Evolutionary conservation across 305 asterid genomes (phyloP), one percentile per base, ranked within the genome.

Genomic region (Solanum hybrid): DNA sequence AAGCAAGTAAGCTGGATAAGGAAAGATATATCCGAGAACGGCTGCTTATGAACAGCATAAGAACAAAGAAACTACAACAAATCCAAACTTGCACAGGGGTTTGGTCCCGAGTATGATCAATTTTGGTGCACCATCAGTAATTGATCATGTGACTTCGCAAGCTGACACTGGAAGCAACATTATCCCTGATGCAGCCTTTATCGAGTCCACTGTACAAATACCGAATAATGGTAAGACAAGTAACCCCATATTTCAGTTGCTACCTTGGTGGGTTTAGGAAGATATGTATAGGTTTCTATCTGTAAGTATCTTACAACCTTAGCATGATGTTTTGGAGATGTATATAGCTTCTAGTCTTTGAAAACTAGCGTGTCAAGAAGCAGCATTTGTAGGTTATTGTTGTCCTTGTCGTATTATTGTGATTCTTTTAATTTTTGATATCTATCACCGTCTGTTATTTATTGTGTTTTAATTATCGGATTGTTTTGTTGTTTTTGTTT

Each of bases 1-100:
- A 94, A 86, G 98, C 96, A 31, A 90, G 95, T 88, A 92, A 90
- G 91, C 90, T 89, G 91, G 98, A 96, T 92, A 93, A 42, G 91
- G 97, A 93, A 86, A 92, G 98, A 86, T 96, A 91, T 51, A 86
- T 78, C 8, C 81, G 89, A 82, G 96, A 96, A 89, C 89, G 95
- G 92, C 89, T 73, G 86, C 88, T 51, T 91, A 93, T 64, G 86
- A 79, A 85, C 91, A 90, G 90, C 87, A 9, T 29, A 79, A 71
- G 24, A 80, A 46, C 37, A 86, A 85, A 38, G 89, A 86, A 72
- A 89, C 86, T 14, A 42, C 56, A 13, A 89, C 89, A 80, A 51
- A 13, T 14, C 77, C 82, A 29, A 66, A 79, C 38, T 75, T 56
- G 17, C 34, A 60, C 81, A 66, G 56, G 88, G 81, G 37, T 34